These are phyloP conservation scores for Pythium coloratum DNA, from an alignment of 352 stramenopile species.

Conservation along the genomic window DNA sequence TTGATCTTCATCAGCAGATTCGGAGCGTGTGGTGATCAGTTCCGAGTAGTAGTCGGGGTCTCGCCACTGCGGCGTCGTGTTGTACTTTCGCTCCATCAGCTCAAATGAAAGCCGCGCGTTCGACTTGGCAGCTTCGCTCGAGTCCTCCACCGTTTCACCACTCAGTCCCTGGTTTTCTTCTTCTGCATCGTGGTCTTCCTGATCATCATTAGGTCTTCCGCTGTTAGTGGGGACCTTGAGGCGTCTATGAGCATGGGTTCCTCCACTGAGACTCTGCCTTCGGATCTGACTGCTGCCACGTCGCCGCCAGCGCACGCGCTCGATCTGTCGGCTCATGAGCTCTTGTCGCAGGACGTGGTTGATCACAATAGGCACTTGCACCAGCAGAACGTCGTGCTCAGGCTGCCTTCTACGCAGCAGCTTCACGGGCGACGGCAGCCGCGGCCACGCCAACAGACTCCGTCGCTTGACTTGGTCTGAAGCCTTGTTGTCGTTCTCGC, in stretches of 20 bases:
- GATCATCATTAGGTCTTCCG: not conserved
- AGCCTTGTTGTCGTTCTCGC: not conserved
- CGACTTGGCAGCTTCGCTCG: slow-evolving; percentile 6
- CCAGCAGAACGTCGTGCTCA: not conserved
- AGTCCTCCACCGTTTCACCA: not conserved
- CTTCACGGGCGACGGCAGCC: not conserved
- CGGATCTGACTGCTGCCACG: slow-evolving; percentile 1
- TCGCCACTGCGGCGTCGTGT: not conserved
- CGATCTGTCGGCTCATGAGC: slow-evolving; percentile 17
- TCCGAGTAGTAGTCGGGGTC: not conserved
- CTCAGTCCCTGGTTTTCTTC: not conserved
- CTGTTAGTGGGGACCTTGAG: not conserved
- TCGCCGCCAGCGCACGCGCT: slow-evolving; percentile 9
- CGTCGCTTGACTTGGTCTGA: no score
- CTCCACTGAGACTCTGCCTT: not conserved
- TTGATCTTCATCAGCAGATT: not conserved
- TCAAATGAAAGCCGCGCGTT: slow-evolving; percentile 22
- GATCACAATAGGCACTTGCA: not conserved
- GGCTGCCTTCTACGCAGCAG: not conserved
- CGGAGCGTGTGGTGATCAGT: slow-evolving; percentile 1
- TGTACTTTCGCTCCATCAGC: slow-evolving; percentile 24
- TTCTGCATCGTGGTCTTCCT: not conserved
- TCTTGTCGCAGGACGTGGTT: not conserved
- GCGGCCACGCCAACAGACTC: not conserved
- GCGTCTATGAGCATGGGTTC: not conserved